Conservation (phyloP, 345 rosid genomes). For the Chamaenerion angustifolium region DNA sequence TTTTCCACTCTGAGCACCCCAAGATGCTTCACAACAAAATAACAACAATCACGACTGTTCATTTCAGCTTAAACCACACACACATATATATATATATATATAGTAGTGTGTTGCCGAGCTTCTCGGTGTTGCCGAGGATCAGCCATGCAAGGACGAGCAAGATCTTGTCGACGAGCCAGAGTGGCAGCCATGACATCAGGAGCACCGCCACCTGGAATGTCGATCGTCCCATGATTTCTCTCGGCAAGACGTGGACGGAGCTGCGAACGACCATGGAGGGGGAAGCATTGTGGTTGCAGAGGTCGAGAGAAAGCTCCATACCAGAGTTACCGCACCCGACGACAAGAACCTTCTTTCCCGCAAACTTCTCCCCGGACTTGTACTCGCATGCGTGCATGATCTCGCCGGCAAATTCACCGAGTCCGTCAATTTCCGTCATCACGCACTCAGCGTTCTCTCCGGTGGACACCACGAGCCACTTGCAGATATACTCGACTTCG, state of each 20-base stretch:
- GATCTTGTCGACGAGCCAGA: conserved; percentile 63
- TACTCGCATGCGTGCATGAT: conserved; percentile 61
- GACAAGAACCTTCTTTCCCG: conserved; percentile 64
- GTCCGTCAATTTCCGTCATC: conserved; percentile 59
- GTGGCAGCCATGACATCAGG: conserved; percentile 54
- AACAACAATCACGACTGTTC: background rate
- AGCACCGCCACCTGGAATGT: conserved; percentile 41
- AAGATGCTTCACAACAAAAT: conserved; percentile 45
- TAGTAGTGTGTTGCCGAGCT: conserved; percentile 24
- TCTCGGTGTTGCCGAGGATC: conserved; percentile 42
- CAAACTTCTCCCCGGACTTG: conserved; percentile 83
- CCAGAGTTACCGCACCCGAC: conserved; percentile 97
- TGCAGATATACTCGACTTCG: conserved; percentile 76
- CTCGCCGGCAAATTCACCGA: conserved; percentile 50
- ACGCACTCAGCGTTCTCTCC: conserved; percentile 87
- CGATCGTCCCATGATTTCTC: conserved; percentile 64
- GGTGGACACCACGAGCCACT: conserved; percentile 92
- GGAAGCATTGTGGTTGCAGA: conserved; percentile 49
- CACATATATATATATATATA: too few species aligned
- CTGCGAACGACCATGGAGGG: conserved; percentile 79
- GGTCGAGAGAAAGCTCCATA: conserved; percentile 91
- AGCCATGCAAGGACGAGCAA: conserved; percentile 46
- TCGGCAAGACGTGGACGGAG: conserved; percentile 88
- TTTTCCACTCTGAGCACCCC: conserved; percentile 63
- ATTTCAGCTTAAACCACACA: background rate